Conservation (phyloP, 78 protist species). For the Cavenderia fasciculata region DNA sequence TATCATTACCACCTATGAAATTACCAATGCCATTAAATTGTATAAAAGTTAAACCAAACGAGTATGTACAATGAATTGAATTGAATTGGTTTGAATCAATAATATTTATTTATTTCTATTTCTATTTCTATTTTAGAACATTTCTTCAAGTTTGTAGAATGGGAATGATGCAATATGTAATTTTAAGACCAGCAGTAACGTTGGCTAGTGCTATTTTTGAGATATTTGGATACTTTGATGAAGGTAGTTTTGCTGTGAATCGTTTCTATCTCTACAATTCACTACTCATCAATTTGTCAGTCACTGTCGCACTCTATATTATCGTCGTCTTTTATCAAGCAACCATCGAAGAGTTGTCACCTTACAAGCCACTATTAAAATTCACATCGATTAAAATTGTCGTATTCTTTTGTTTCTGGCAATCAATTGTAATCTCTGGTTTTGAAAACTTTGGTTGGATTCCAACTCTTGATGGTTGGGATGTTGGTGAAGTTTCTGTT, state of each 20-base stretch:
- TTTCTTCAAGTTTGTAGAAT: slow-evolving; percentile 55
- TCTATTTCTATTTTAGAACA: background rate
- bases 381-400: slow-evolving; percentile 48
- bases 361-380: slow-evolving; percentile 27
- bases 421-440: slow-evolving; percentile 26
- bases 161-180: slow-evolving; percentile 51
- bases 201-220: background rate
- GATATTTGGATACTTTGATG: slow-evolving; percentile 1
- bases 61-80: slow-evolving; percentile 4
- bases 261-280: slow-evolving; percentile 31
- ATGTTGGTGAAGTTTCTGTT: slow-evolving; percentile 43
- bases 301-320: slow-evolving; percentile 20
- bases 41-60: slow-evolving; percentile 39
- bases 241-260: background rate
- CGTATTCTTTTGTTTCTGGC: slow-evolving; percentile 37
- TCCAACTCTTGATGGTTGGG: slow-evolving; percentile 41
- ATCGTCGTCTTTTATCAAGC: slow-evolving; percentile 24
- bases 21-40: slow-evolving; percentile 13
- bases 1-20: slow-evolving; percentile 16
- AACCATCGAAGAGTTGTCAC: background rate
- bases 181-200: slow-evolving; percentile 48
- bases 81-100: background rate
- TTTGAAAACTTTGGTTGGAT: slow-evolving; percentile 46
- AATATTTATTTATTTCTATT: background rate
- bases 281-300: background rate